Conservation (phyloP, 139 green algal genomes). For the Yamagishiella unicocca region DNA sequence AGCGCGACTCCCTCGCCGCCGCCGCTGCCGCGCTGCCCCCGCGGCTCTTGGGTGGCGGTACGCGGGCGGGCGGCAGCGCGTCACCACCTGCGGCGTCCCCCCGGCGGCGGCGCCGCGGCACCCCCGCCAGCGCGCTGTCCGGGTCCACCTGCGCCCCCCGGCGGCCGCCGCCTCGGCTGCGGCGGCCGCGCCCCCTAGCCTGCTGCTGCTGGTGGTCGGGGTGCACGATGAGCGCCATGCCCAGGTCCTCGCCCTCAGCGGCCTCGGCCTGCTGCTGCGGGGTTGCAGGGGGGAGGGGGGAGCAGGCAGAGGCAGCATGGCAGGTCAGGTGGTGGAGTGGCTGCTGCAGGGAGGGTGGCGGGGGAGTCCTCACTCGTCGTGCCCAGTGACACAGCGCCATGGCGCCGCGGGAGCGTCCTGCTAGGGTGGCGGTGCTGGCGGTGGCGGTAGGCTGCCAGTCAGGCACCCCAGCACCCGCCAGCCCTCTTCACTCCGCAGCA, state of each 20-base stretch:
- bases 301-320: no score
- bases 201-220: background rate
- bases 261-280: background rate
- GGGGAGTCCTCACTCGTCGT: no score
- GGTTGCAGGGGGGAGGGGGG: background rate
- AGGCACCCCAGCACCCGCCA: no score
- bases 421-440: no score
- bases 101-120: background rate
- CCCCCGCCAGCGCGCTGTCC: background rate
- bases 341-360: no score
- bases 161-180: background rate
- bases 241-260: background rate
- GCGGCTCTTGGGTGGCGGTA: background rate
- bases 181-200: background rate
- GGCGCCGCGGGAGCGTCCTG: no score
- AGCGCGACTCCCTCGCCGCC: background rate
- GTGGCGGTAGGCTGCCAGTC: no score
- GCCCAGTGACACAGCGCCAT: no score
- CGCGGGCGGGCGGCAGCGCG: background rate
- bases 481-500: no score
- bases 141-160: background rate
- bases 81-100: background rate
- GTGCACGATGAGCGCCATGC: slow-evolving; percentile 23
- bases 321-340: no score
- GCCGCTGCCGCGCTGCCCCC: background rate